Conservation (phyloP, 2,329 filamentous ascomycete species). For the Pseudopyrenochaeta lycopersici region DNA sequence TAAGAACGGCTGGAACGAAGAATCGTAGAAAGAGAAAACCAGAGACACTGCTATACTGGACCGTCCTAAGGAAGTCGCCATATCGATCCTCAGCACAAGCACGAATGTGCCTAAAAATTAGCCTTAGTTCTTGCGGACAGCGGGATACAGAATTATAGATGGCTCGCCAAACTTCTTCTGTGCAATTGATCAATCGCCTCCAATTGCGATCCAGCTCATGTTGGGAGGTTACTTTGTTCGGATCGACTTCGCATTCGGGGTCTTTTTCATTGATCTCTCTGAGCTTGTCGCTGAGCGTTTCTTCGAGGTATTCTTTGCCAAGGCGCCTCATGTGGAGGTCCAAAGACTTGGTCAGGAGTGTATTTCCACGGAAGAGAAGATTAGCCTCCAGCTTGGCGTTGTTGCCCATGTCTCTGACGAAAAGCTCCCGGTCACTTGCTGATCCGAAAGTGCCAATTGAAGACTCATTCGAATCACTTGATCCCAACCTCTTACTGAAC, state of each 20-base stretch:
- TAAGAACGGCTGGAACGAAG: constrained; percentile 95
- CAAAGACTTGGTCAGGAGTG: constrained; percentile 88
- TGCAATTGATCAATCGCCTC: constrained; percentile 77
- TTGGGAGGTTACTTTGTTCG: constrained; percentile 72
- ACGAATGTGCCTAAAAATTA: constrained; percentile 88
- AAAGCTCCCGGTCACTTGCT: constrained; percentile 71
- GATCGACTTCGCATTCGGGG: constrained; percentile 94
- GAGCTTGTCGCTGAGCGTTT: constrained; percentile 85
- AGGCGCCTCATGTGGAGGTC: constrained; percentile 96
- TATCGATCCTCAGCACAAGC: constrained; percentile 95
- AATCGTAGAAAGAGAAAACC: constrained; percentile 95
- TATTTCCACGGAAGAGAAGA: constrained; percentile 93
- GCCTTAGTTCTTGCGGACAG: constrained; percentile 81
- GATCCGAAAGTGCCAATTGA: constrained; percentile 50
- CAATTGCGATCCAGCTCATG: constrained; percentile 87
- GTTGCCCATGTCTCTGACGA: constrained; percentile 80
- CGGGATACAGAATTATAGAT: constrained; percentile 78
- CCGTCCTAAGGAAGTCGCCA: constrained; percentile 87
- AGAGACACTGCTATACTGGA: constrained; percentile 92
- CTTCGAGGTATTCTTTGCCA: constrained; percentile 90
- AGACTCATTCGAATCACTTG: constrained; percentile 71
- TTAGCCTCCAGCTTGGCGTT: constrained; percentile 89
- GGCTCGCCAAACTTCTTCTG: constrained; percentile 84
- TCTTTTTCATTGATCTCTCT: constrained; percentile 90
- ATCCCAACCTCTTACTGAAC: constrained; percentile 75